These are phyloP conservation scores for Casuarina cunninghamiana DNA, from an alignment of 306 rosid genomes.

Conservation along the genomic window DNA sequence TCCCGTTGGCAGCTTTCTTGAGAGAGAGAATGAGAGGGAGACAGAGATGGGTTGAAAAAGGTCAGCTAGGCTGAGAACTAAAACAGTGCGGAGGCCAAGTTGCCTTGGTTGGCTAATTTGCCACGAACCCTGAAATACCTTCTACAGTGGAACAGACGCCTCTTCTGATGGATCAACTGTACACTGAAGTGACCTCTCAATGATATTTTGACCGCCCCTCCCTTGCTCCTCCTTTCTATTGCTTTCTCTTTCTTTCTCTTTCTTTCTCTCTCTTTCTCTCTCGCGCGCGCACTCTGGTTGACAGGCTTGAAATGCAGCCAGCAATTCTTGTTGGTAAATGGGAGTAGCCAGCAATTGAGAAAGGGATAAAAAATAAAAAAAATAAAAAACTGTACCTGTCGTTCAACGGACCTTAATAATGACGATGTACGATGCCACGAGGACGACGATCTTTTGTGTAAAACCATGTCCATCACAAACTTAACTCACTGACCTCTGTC, in stretches of 20 bases:
- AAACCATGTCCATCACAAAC: constrained; percentile 16
- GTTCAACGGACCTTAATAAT: not conserved
- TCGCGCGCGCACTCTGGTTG: not conserved
- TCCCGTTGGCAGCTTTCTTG: constrained; percentile 56
- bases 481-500: constrained; percentile 21
- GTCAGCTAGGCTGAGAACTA: constrained; percentile 37
- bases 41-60: constrained; percentile 16
- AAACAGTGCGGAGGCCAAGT: constrained; percentile 49
- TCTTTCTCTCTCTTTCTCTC: not conserved
- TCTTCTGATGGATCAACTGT: constrained; percentile 55
- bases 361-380: too few species aligned
- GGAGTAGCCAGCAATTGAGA: not conserved
- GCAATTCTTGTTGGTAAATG: constrained; percentile 20
- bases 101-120: constrained; percentile 42
- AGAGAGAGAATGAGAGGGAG: constrained; percentile 15
- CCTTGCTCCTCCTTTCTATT: constrained; percentile 15
- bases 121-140: constrained; percentile 42
- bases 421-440: not conserved
- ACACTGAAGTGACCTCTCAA: constrained; percentile 65
- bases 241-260: not conserved
- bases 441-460: constrained; percentile 9
- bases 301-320: constrained; percentile 27
- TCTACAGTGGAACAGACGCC: constrained; percentile 35
- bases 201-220: constrained; percentile 39
- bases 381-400: not conserved